phyloP scores from a whole-genome alignment of 2,329 filamentous ascomycete species.

The Penicillium griseofulvum region DNA sequence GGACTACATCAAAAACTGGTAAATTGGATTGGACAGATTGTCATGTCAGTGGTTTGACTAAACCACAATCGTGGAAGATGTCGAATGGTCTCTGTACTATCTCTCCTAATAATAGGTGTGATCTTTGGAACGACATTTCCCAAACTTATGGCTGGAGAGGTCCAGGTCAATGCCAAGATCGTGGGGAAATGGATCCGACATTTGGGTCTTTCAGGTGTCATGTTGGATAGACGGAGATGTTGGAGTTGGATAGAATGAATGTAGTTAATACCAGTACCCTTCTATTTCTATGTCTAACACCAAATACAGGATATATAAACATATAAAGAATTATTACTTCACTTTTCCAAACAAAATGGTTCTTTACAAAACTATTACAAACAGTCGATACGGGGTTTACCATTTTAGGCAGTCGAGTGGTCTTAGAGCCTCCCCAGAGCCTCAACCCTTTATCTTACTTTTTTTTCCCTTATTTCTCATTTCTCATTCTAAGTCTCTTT shows the following conservation, averaged over 20 bases:
- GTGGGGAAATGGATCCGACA: background rate
- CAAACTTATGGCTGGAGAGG: constrained; percentile 5
- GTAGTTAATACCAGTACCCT: no score
- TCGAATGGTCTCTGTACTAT: constrained; percentile 6
- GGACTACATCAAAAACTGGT: background rate
- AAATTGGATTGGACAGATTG: background rate
- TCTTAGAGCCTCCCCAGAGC: background rate
- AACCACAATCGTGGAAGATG: background rate
- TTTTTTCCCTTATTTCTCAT: background rate
- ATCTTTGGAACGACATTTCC: background rate
- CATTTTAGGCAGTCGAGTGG: no score
- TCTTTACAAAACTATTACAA: no score
- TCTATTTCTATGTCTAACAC: no score
- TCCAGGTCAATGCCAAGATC: background rate
- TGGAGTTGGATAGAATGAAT: no score
- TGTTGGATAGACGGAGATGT: background rate
- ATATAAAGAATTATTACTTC: no score
- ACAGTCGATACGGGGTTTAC: no score
- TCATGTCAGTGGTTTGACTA: background rate
- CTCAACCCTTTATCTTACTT: background rate
- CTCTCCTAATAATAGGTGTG: background rate
- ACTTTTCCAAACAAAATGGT: no score
- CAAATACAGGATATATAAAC: no score
- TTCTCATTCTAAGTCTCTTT: background rate
- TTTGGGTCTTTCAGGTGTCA: constrained; percentile 6